Evolutionary conservation across 1,139 yeast genomes (phyloP), one percentile per base, ranked within the genome.

Genomic region (Zygoascus sp.): DNA sequence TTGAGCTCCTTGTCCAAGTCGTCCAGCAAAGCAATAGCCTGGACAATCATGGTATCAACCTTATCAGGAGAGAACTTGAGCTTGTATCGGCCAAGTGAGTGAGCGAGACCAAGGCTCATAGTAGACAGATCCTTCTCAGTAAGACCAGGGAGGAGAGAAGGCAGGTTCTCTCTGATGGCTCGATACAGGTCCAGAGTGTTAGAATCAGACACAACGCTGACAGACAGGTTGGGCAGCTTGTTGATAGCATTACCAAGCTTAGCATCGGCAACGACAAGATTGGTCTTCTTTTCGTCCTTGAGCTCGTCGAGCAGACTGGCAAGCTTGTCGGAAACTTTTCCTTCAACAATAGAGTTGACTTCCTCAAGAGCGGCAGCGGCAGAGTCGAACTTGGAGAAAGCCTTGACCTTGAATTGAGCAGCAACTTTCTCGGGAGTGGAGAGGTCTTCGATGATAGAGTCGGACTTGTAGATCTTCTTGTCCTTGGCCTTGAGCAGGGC

Each of bases 21-120:
- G 64, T 92, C 99, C 64, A 92, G 78, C 57, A 94, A 75, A 30
- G 98, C 96, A 72, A 92, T 92, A 50, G 98, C 98, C 76, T 94
- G 98, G 55, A 92, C 95, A 67, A 92, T 89, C 96, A 90, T 90
- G 60, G 95, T 92, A 72, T 92, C 98, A 51, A 89, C 97, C 74
- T 92, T 92, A 69, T 92, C 97, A 55, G 97, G 96, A 52, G 95
- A 84, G 66, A 92, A 92, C 74, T 94, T 92, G 68, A 92, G 82
- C 76, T 92, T 94, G 70, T 90, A 95, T 74, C 98, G 90, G 64
- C 97, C 97, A 61, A 89, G 82, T 47, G 98, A 90, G 72, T 94
- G 97, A 38, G 74, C 73, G 67, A 92, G 81, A 77, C 97, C 97
- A 57, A 90, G 77, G 16, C 97, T 84, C 97, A 92, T 92, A 65